Base-by-base conservation (phyloP, 345 rosid genomes). In the Camelina laxa region DNA sequence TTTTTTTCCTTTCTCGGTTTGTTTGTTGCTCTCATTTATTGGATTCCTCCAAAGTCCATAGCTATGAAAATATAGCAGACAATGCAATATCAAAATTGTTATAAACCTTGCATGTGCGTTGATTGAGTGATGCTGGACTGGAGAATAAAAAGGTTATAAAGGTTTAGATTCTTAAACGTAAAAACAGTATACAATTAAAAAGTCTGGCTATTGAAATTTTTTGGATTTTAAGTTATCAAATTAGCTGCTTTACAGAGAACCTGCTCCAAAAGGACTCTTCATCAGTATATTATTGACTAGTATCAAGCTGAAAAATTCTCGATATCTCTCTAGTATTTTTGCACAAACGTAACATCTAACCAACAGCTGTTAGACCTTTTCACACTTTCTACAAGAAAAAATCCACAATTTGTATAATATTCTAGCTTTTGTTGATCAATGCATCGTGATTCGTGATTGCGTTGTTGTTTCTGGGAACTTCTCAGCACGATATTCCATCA, bases 401-500 rank as follows among this genome's bases (percentile, higher is more conserved):
- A 55, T 44, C 27, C 50, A 45, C 17, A 36, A 44, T 1, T 27
- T 55, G 64, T 33, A 35, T 48, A 12, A 67, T 53, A 20, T 45
- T 55, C 17, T 4, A 42, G 45, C 17, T 30, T 64, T 35, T 54
- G 56, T 56, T 56, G 39, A 33, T 55, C 55, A 64, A 42, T 55
- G 17, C 42, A 62, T 39, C 15, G 10, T 7, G 12, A 56, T 22
- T 39, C 15, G 10, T 7, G 12, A 56, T 22, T 53, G 33, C 22
- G n/a, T 51, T 51, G 4, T 58, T 9, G 8, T 54, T 54, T 53
- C 33, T 21, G 15, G 31, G 12, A 51, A 51, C 31, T 27, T 51
- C 57, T 21, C 33, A 12, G 57, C 12, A 54, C 31, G 57, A 6
- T 2, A 5, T 9, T 30, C 72, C 88, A 79, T 95, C 87, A 84